Evolutionary conservation across 2,329 filamentous ascomycete genomes (phyloP).

Genomic region (Colletotrichum orchidophilum): DNA sequence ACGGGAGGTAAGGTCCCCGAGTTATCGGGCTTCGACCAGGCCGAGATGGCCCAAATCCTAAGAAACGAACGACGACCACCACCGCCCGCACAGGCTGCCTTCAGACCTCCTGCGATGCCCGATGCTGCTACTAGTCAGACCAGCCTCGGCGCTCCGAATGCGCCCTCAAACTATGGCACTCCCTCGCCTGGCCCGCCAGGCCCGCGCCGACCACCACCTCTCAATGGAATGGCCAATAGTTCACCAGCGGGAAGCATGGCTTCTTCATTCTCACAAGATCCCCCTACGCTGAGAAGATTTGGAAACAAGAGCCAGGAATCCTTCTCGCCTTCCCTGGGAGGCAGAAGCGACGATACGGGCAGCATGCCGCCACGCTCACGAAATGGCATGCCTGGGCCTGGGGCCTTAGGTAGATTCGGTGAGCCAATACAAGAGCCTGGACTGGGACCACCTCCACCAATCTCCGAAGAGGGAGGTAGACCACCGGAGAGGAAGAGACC

Average conservation of each 20-base stretch:
- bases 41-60: slow-evolving; percentile 79
- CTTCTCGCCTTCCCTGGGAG: slow-evolving; percentile 55
- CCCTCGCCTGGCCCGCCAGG: slow-evolving; percentile 40
- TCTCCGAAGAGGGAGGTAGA: slow-evolving; percentile 47
- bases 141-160: slow-evolving; percentile 33
- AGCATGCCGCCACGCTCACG: slow-evolving; percentile 63
- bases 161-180: slow-evolving; percentile 44
- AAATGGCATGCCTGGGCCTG: slow-evolving; percentile 55
- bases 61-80: slow-evolving; percentile 61
- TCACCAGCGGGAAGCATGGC: slow-evolving; percentile 65
- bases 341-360: slow-evolving; percentile 60
- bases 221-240: slow-evolving; percentile 31
- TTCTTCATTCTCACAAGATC: slow-evolving; percentile 53
- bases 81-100: slow-evolving; percentile 26
- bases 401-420: slow-evolving; percentile 49
- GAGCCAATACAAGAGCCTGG: slow-evolving; percentile 35
- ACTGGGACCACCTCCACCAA: slow-evolving; percentile 40
- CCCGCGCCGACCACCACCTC: slow-evolving; percentile 25
- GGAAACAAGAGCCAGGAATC: slow-evolving; percentile 69
- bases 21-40: slow-evolving; percentile 82
- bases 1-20: slow-evolving; percentile 85
- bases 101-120: slow-evolving; percentile 22
- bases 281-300: slow-evolving; percentile 57
- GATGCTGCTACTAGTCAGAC: slow-evolving; percentile 35
- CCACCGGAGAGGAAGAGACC: slow-evolving; percentile 73